These are phyloP conservation scores for Cladosporium velox DNA, from an alignment of 2,329 filamentous ascomycete species.

Conservation along the genomic window DNA sequence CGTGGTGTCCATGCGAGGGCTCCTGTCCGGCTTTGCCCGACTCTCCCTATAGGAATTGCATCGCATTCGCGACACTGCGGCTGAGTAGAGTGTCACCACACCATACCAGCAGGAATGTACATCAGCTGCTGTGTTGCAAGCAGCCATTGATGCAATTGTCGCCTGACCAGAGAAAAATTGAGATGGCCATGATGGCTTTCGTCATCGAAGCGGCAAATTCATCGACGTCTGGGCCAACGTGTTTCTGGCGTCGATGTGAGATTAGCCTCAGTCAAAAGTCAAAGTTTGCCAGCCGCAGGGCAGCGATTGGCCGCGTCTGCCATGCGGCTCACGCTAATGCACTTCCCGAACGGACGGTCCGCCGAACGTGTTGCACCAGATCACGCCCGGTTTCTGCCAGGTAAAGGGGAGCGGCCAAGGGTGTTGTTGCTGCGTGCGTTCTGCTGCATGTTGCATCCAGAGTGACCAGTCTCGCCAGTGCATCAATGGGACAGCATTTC, in stretches of 20 bases:
- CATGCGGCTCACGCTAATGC: constrained; percentile 13
- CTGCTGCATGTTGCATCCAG: not conserved
- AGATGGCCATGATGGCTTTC: constrained; percentile 13
- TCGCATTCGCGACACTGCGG: constrained; percentile 16
- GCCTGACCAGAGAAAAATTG: not conserved
- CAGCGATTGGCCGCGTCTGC: not conserved
- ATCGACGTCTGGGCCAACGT: constrained; percentile 20
- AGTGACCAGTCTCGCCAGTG: not conserved
- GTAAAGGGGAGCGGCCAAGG: constrained; percentile 3
- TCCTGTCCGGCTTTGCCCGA: constrained; percentile 19
- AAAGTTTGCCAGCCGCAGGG: constrained; percentile 4
- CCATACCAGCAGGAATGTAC: constrained; percentile 1
- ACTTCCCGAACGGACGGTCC: constrained; percentile 13
- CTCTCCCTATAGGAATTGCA: not conserved
- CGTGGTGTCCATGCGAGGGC: constrained; percentile 19
- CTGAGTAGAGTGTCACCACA: constrained; percentile 12
- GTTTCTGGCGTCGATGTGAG: constrained; percentile 18
- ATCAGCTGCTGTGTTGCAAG: not conserved
- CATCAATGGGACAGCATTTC: not conserved
- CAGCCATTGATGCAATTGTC: not conserved
- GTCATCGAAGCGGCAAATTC: constrained; percentile 8
- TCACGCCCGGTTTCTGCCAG: not conserved
- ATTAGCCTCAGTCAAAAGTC: constrained; percentile 18
- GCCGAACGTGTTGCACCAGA: constrained; percentile 4
- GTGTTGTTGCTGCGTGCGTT: not conserved